phyloP scores from a whole-genome alignment of 371 early-diverging fungal genomes.

The Mortierella sp. region DNA sequence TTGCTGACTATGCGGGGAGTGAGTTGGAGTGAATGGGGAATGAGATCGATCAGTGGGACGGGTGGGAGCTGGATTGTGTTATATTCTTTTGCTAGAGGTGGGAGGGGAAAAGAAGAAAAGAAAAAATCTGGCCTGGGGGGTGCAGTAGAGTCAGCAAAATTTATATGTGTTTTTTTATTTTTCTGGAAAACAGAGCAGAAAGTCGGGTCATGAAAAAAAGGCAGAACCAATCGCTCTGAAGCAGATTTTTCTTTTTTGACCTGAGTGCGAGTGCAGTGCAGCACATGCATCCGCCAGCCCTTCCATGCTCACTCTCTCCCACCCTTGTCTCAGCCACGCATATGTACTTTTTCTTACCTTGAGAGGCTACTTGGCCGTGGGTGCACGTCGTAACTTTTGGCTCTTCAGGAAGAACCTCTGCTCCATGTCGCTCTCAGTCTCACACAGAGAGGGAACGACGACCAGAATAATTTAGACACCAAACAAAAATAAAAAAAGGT shows the following conservation, averaged over 20 bases:
- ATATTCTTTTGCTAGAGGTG: neutral
- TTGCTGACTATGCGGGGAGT: neutral
- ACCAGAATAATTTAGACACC: neutral
- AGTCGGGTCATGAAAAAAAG: neutral
- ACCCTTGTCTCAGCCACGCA: too few species aligned
- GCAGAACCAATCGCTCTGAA: neutral
- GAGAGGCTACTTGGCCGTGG: too few species aligned
- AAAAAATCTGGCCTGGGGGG: neutral
- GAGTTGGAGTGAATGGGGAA: neutral
- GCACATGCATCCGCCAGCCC: too few species aligned
- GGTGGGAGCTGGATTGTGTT: neutral
- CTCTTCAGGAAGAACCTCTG: too few species aligned
- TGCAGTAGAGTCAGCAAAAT: neutral
- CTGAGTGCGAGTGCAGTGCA: too few species aligned
- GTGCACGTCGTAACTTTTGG: too few species aligned
- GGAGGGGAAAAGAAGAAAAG: neutral
- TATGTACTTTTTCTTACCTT: too few species aligned
- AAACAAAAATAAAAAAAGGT: neutral
- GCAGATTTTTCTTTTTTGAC: too few species aligned
- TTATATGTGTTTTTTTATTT: slow-evolving; percentile 6
- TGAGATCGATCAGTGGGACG: neutral
- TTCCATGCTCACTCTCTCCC: too few species aligned
- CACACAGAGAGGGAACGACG: too few species aligned
- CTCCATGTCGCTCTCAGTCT: too few species aligned
- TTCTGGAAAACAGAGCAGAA: neutral